phyloP scores from a whole-genome alignment of 2,329 filamentous ascomycete genomes.

The Microthyrium microscopicum region DNA sequence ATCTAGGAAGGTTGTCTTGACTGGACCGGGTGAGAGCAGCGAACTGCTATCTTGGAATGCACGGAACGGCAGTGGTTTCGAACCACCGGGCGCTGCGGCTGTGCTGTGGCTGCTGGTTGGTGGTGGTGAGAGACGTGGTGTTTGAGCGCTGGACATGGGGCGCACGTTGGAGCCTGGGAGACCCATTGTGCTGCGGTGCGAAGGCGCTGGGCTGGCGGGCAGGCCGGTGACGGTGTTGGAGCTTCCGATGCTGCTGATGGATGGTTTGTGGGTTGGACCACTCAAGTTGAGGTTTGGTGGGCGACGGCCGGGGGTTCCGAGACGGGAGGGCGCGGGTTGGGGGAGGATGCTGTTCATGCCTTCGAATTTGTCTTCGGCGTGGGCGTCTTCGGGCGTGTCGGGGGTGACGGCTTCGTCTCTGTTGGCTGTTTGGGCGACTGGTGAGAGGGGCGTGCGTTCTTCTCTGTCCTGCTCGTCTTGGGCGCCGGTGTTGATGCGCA shows the following conservation, averaged over 20 bases:
- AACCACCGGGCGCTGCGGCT: too few species aligned
- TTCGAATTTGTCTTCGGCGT: constrained; percentile 13
- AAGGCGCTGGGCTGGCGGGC: too few species aligned
- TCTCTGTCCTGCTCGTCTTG: constrained; percentile 29
- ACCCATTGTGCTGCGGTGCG: too few species aligned
- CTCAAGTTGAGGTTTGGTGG: constrained; percentile 6
- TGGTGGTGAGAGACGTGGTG: too few species aligned
- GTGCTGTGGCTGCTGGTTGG: too few species aligned
- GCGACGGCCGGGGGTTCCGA: constrained; percentile 17
- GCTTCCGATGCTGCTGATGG: constrained; percentile 4
- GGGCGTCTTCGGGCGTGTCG: constrained; percentile 8
- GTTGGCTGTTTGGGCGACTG: constrained; percentile 18
- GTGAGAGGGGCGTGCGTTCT: constrained; percentile 36
- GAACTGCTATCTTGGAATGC: constrained; percentile 4
- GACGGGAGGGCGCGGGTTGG: too few species aligned
- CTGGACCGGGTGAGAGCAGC: constrained; percentile 4
- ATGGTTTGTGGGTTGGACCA: constrained; percentile 4
- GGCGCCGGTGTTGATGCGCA: constrained; percentile 38
- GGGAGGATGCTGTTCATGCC: constrained; percentile 20
- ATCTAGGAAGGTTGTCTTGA: constrained; percentile 28
- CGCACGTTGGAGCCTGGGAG: too few species aligned
- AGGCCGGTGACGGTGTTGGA: not conserved
- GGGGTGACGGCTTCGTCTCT: constrained; percentile 18
- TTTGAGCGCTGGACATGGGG: too few species aligned
- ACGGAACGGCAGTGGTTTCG: constrained; percentile 6